Evolutionary conservation across 1,139 yeast species (phyloP).

Genomic region (Debaryomyces udenii): DNA sequence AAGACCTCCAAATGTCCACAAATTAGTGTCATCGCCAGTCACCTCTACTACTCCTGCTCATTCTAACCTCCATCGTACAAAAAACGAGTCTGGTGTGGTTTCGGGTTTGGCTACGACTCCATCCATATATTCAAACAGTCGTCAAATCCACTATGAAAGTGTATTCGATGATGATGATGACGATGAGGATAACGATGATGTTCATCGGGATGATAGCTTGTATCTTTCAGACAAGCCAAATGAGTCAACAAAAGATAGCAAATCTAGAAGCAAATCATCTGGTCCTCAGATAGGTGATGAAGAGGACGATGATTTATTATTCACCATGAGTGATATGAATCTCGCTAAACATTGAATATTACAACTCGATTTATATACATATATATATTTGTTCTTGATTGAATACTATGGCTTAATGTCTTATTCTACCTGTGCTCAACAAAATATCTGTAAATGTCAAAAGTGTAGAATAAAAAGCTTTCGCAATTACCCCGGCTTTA

Average conservation of each 20-base stretch:
- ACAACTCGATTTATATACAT: not conserved
- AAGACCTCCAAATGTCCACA: slow-evolving; percentile 14
- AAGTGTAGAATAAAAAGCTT: not conserved
- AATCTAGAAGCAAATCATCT: slow-evolving; percentile 7
- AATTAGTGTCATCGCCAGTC: slow-evolving; percentile 25
- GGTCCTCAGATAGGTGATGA: slow-evolving; percentile 38
- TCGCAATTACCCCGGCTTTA: slow-evolving; percentile 8
- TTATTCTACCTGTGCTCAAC: not conserved
- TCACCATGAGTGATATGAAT: slow-evolving; percentile 91
- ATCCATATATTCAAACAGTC: slow-evolving; percentile 28
- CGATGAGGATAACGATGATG: slow-evolving; percentile 30
- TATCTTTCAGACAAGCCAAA: slow-evolving; percentile 3
- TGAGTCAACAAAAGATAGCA: not conserved
- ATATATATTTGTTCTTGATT: slow-evolving; percentile 1
- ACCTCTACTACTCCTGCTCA: slow-evolving; percentile 28
- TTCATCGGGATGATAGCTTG: slow-evolving; percentile 5
- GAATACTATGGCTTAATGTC: not conserved
- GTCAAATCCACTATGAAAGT: slow-evolving; percentile 46
- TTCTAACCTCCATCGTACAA: slow-evolving; percentile 20
- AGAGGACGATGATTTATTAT: slow-evolving; percentile 79
- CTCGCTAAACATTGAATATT: slow-evolving; percentile 31
- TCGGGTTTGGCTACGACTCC: slow-evolving; percentile 45
- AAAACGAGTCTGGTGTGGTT: slow-evolving; percentile 16
- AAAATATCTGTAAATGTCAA: not conserved
- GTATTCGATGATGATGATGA: slow-evolving; percentile 59